Base-by-base conservation (phyloP, 176 grass and related monocot genomes). In the Urochloa ruziziensis region DNA sequence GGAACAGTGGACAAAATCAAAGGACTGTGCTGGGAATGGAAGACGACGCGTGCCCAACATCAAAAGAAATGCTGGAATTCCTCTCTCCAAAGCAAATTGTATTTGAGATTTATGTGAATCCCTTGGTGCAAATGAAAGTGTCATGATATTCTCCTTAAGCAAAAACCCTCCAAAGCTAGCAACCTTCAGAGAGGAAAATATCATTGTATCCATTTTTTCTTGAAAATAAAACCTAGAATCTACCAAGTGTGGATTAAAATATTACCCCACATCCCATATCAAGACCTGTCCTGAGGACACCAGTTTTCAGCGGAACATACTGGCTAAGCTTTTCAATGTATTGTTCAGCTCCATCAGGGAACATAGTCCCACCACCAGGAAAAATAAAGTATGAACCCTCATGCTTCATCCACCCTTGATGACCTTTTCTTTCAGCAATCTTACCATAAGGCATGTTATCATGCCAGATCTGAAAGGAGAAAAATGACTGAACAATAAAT, bases 201-300 rank as follows among this genome's bases (percentile, higher is more conserved):
- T 58, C 18, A 32, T 33, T 77, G 39, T 33, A 80, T 18, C 25
- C 23, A 56, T 18, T 80, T 58, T 58, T 77, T 34, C 19, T 51
- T 33, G 35, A 77, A 77, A 79, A 35, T 9, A 60, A 52, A 78
- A 65, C 4, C 33, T 4, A 80, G 15, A 67, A 67, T 30, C 40
- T 54, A 73, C 58, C 59, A 58, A 74, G 18, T 76, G 39, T 62
- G 82, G 36, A 74, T 78, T 21, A 84, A 49, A 35, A 30, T 78
- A 88, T 95, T 95, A 93, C 96, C 85, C 96, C 96, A 56, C 96
- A 98, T 73, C 93, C 91, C 96, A 98, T 95, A 85, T 98, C 91
- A 82, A 98, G 91, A 87, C 89, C 87, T 40, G 91, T 98, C 80
- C 93, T 93, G 52, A 99, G 24, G 24, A 79, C 65, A 30, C 93